These are phyloP conservation scores for Eurotiales sp. DNA, from an alignment of 2,329 filamentous ascomycete genomes.

Conservation along the genomic window DNA sequence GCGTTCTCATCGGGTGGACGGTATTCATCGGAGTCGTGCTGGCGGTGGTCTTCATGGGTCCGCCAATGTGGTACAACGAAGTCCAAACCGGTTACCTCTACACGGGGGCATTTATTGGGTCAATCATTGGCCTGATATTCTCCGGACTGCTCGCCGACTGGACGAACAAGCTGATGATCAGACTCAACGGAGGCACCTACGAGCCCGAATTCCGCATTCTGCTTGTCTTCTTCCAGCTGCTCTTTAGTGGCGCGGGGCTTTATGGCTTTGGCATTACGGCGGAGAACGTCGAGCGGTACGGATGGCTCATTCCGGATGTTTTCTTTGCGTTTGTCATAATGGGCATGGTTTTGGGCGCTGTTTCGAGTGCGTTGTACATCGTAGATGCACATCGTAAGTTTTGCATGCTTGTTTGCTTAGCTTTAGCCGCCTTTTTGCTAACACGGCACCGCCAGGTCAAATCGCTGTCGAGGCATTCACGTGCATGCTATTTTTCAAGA, in stretches of 20 bases:
- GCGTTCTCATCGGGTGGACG: constrained; percentile 90
- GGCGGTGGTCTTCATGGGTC: constrained; percentile 75
- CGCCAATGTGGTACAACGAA: constrained; percentile 77
- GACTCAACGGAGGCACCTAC: constrained; percentile 73
- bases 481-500: constrained; percentile 88
- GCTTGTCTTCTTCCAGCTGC: constrained; percentile 75
- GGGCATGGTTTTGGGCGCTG: constrained; percentile 88
- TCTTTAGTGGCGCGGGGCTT: constrained; percentile 72
- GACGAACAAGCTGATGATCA: constrained; percentile 66
- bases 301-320: constrained; percentile 70
- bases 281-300: constrained; percentile 57
- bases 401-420: background rate
- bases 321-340: constrained; percentile 83
- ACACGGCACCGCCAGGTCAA: constrained; percentile 55
- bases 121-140: constrained; percentile 71
- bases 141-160: constrained; percentile 71
- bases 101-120: constrained; percentile 78
- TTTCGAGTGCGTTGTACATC: constrained; percentile 80
- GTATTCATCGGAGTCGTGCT: constrained; percentile 85
- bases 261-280: constrained; percentile 80
- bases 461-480: constrained; percentile 86
- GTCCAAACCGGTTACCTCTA: constrained; percentile 83
- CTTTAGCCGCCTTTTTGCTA: constrained; percentile 15
- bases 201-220: constrained; percentile 88
- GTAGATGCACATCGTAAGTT: constrained; percentile 83